Percentiles rank a stretch among this genome's conserved stretches.
These are phyloP conservation scores for Lasiosphaeriaceae sp. DNA, from an alignment of 495 filamentous ascomycete genomes.

Conservation along the genomic window DNA sequence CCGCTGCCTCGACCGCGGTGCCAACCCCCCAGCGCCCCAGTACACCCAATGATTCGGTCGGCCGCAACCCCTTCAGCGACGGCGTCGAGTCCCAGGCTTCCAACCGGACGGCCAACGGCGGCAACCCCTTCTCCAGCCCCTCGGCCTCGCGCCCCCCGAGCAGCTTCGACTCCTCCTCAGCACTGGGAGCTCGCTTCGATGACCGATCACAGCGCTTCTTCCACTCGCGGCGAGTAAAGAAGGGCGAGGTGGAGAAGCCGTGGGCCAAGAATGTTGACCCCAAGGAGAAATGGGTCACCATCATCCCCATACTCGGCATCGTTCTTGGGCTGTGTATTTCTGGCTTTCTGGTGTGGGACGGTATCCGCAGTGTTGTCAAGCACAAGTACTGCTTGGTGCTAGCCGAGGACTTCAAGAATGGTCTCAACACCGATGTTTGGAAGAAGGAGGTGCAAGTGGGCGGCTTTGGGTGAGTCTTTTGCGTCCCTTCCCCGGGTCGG, in stretches of 20 bases:
- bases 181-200: conserved; percentile 27
- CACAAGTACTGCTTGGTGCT: conserved; percentile 72
- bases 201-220: conserved; percentile 56
- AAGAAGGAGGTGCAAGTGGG: conserved; percentile 74
- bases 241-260: conserved; percentile 65
- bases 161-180: conserved; percentile 47
- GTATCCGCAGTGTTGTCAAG: conserved; percentile 61
- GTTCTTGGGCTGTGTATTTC: conserved; percentile 60
- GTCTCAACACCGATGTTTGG: conserved; percentile 63
- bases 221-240: conserved; percentile 67
- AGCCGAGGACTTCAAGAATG: conserved; percentile 62
- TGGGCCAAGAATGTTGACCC: conserved; percentile 68
- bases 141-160: conserved; percentile 51
- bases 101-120: conserved; percentile 17
- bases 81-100: conserved; percentile 34
- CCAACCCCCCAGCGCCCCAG: conserved; percentile 35
- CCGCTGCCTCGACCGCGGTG: conserved; percentile 25
- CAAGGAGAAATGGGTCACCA: conserved; percentile 80
- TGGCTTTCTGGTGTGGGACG: conserved; percentile 68
- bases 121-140: conserved; percentile 58
- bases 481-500: background rate
- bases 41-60: conserved; percentile 32
- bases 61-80: conserved; percentile 33
- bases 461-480: conserved; percentile 66
- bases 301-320: conserved; percentile 68